phyloP scores from a whole-genome alignment of 1,284 basidiomycete genomes.

The Papiliotrema laurentii region DNA sequence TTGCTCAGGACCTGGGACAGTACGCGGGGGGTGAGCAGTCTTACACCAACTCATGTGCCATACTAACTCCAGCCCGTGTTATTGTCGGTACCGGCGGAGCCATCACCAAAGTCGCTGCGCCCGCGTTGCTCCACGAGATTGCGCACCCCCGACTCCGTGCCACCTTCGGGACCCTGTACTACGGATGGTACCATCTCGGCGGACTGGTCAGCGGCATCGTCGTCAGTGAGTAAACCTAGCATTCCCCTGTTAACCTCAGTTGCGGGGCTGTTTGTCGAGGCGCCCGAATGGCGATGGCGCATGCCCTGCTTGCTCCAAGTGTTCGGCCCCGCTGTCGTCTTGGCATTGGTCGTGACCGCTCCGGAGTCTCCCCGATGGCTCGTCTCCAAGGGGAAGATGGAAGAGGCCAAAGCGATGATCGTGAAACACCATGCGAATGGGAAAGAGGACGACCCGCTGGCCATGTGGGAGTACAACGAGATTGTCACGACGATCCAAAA shows the following conservation, averaged over 20 bases:
- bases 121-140: slow-evolving; percentile 70
- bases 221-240: slow-evolving; percentile 35
- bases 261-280: no score
- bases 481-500: slow-evolving; percentile 23
- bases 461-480: slow-evolving; percentile 35
- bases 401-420: slow-evolving; percentile 34
- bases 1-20: slow-evolving; percentile 3
- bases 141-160: slow-evolving; percentile 72
- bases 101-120: slow-evolving; percentile 48
- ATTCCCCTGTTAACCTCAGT: slow-evolving; percentile 13
- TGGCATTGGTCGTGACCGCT: slow-evolving; percentile 19
- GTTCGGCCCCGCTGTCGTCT: slow-evolving; percentile 16
- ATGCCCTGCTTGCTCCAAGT: slow-evolving; percentile 36
- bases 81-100: slow-evolving; percentile 8
- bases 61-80: neutral
- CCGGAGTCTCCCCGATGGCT: slow-evolving; percentile 21
- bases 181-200: slow-evolving; percentile 19
- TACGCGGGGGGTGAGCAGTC: slow-evolving; percentile 1
- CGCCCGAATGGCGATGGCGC: slow-evolving; percentile 28
- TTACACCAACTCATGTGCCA: neutral
- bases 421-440: slow-evolving; percentile 59
- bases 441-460: slow-evolving; percentile 32
- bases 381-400: slow-evolving; percentile 52
- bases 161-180: slow-evolving; percentile 40
- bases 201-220: slow-evolving; percentile 11